A percentile compares a stretch with the other conserved stretches of the same genome.
phyloP scores from a whole-genome alignment of 345 rosid species.

The Linum lewisii region DNA sequence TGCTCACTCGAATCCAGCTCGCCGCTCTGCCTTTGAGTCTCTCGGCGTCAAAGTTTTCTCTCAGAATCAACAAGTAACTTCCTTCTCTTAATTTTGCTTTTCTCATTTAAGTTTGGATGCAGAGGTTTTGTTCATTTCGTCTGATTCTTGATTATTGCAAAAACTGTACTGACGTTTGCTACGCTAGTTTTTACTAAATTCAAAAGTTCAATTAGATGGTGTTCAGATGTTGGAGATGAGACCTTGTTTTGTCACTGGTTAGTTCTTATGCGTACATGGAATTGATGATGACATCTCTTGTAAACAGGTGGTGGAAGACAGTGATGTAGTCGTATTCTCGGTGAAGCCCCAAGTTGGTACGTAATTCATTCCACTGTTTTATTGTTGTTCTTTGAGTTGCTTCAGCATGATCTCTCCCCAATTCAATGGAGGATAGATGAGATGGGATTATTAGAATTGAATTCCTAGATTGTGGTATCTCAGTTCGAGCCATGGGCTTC shows the following conservation, averaged over 20 bases:
- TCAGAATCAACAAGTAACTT: constrained; percentile 38
- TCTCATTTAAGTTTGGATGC: neutral
- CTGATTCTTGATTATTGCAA: neutral
- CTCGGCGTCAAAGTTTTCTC: constrained; percentile 51
- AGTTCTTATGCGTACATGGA: neutral
- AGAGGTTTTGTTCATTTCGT: neutral
- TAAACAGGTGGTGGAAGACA: constrained; percentile 60
- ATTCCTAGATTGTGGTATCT: too few relatives aligned
- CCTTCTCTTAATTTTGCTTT: neutral
- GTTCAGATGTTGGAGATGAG: neutral
- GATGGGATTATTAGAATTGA: too few relatives aligned
- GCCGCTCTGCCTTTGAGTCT: constrained; percentile 57
- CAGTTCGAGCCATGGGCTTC: too few relatives aligned
- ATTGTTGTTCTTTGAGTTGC: neutral
- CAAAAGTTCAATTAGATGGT: neutral
- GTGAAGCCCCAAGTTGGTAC: constrained; percentile 91
- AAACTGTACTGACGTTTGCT: too few relatives aligned
- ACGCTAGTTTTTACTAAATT: too few relatives aligned
- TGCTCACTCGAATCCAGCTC: constrained; percentile 49
- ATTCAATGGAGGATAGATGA: neutral
- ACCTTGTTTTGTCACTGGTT: neutral
- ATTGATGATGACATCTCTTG: constrained; percentile 10
- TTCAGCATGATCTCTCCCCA: neutral
- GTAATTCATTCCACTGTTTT: neutral
- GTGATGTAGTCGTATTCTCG: constrained; percentile 79